Evolutionary conservation across 2,329 filamentous ascomycete species (phyloP), one percentile per base, ranked within the genome.

Genomic region (Fusarium proliferatum): DNA sequence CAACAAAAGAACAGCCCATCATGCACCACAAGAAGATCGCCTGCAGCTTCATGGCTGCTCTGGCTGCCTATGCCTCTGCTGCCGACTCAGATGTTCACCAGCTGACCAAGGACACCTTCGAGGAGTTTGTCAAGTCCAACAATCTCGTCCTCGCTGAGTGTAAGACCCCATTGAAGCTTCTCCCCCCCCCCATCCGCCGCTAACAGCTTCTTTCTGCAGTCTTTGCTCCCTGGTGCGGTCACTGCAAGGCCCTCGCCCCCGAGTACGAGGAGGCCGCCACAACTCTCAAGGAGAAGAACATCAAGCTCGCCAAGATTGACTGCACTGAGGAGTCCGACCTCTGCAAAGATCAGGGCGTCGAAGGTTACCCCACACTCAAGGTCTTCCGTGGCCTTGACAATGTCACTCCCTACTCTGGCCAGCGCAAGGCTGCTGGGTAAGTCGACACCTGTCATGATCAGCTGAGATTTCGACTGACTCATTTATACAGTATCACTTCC

Each of bases 311-410:
- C 84, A 96, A 97, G 91, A 85, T 97, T 78, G 96, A 98, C 88
- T 98, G 96, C 89, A 98, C 96, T 81, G 95, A 93, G 83, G 94
- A 99, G 88, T 87, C 91, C 73, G 94, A 97, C 39, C 92, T 99
- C 77, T 99, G 96, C 91, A 90, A 95, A 84, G 87, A 90, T 78
- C 94, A 93, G 80, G 95, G 94, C 72, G 95, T 99, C 48, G 95
- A 98, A 88, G 96, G 96, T 76, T 99, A 99, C 89, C 96, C 96
- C 72, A 99, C 96, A 76, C 91, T 99, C 82, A 99, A 98, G 92
- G 91, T 99, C 86, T 99, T 99, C 95, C 94, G 96, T 80, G 96
- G 96, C 78, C 85, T 86, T 48, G 94, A 98, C 16, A 94, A 93
- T 82, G 85, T 94, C 82, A 88, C 90, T 75, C 92, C 95, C 73